A percentile compares a stretch with the other conserved stretches of the same genome.
Evolutionary conservation across 2,329 filamentous ascomycete genomes (phyloP).

Genomic region (Colletotrichum caudatum): DNA sequence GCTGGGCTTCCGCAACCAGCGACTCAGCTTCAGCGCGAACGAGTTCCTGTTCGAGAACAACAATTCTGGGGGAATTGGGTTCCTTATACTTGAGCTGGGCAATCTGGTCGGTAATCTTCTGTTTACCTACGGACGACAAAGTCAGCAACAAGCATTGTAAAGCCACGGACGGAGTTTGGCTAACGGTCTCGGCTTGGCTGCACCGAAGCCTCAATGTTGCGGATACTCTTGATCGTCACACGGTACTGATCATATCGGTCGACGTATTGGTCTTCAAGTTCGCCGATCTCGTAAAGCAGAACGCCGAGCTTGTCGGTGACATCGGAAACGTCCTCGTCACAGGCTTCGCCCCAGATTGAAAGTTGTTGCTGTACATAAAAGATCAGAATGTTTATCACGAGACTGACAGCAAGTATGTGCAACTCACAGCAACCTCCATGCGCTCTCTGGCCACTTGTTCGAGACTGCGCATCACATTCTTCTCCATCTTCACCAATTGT

Average conservation of each 20-base stretch:
- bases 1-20: slow-evolving; percentile 96
- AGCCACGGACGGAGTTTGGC: slow-evolving; percentile 48
- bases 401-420: neutral
- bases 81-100: slow-evolving; percentile 99
- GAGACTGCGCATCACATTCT: slow-evolving; percentile 99
- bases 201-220: slow-evolving; percentile 98
- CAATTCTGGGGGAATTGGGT: slow-evolving; percentile 96
- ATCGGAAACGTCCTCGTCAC: slow-evolving; percentile 98
- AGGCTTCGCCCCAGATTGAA: slow-evolving; percentile 94
- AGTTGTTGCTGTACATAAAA: slow-evolving; percentile 84
- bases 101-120: slow-evolving; percentile 99
- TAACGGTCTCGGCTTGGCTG: slow-evolving; percentile 96
- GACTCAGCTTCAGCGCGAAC: slow-evolving; percentile 98
- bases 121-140: slow-evolving; percentile 76
- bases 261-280: slow-evolving; percentile 97
- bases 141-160: neutral
- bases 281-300: slow-evolving; percentile 96
- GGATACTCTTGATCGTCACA: slow-evolving; percentile 98
- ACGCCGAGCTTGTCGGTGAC: slow-evolving; percentile 99
- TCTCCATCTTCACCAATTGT: slow-evolving; percentile 99
- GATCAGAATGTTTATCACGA: slow-evolving; percentile 16
- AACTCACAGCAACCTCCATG: slow-evolving; percentile 95
- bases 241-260: slow-evolving; percentile 99
- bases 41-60: slow-evolving; percentile 97
- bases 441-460: slow-evolving; percentile 94